These are phyloP conservation scores for Chalaropsis ovoidea DNA, from an alignment of 2,329 filamentous ascomycete genomes.

Conservation along the genomic window DNA sequence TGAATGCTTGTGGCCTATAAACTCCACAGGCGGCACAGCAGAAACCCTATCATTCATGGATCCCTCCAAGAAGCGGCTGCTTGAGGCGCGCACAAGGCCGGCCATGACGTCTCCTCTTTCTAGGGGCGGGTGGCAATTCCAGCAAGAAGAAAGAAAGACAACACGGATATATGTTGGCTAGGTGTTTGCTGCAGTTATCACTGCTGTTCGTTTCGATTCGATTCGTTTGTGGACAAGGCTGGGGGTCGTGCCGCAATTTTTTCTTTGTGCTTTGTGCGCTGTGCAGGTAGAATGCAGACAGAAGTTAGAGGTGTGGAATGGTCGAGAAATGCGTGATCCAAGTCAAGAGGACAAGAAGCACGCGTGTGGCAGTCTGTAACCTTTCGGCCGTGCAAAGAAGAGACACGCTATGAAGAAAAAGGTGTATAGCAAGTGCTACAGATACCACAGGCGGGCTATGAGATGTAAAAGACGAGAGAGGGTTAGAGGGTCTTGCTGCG, in stretches of 20 bases:
- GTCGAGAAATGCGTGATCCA: not conserved
- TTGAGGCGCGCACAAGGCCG: slow-evolving; percentile 27
- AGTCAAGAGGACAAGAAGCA: not conserved
- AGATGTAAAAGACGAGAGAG: not conserved
- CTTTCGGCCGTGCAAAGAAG: not conserved
- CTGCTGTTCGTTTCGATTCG: not conserved
- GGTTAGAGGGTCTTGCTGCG: not conserved
- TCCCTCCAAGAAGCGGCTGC: slow-evolving; percentile 62
- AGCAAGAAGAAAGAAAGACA: not conserved
- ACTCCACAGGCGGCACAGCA: slow-evolving; percentile 57
- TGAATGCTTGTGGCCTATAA: slow-evolving; percentile 38
- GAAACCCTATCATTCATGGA: slow-evolving; percentile 78
- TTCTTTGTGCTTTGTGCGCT: too few species aligned
- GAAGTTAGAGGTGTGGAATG: slow-evolving; percentile 4
- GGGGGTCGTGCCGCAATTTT: not conserved
- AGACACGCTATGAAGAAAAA: not conserved
- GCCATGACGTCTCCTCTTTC: slow-evolving; percentile 21
- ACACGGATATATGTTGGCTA: not conserved
- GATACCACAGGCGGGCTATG: not conserved
- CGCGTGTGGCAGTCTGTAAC: not conserved
- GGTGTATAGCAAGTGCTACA: not conserved
- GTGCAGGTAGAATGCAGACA: slow-evolving; percentile 2
- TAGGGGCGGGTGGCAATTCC: not conserved
- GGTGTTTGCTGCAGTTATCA: not conserved
- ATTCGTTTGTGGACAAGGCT: slow-evolving; percentile 9